A percentile compares a stretch with the other conserved stretches of the same genome.
Conservation (phyloP, 2,329 filamentous ascomycete species). For the Calcarisporium arbuscula region DNA sequence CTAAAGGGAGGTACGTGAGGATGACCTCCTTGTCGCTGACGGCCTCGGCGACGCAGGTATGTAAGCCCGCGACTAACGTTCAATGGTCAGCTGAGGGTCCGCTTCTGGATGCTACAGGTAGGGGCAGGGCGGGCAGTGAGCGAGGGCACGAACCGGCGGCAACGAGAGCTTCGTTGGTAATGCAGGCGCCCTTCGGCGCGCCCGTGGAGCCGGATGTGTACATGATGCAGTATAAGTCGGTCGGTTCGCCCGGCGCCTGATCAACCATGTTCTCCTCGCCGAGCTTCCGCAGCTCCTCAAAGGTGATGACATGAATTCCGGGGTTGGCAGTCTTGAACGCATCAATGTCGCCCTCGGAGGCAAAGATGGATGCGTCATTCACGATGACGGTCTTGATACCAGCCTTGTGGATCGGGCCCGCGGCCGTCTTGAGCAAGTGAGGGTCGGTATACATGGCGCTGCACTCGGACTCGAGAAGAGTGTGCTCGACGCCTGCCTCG, state of each 20-base stretch:
- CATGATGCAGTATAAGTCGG: conserved; percentile 79
- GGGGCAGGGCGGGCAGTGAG: background rate
- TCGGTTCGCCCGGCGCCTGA: conserved; percentile 62
- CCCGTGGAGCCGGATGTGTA: conserved; percentile 88
- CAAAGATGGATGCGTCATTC: conserved; percentile 51
- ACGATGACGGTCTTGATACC: conserved; percentile 56
- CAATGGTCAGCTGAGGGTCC: conserved; percentile 12
- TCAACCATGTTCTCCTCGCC: conserved; percentile 65
- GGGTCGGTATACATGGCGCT: conserved; percentile 84
- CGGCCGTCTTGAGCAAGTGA: conserved; percentile 60
- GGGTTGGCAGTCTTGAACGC: conserved; percentile 51
- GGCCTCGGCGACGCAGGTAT: conserved; percentile 68
- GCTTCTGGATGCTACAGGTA: conserved; percentile 9
- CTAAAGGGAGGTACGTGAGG: conserved; percentile 86
- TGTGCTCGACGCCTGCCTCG: conserved; percentile 77
- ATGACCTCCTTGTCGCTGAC: conserved; percentile 73
- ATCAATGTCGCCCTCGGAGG: conserved; percentile 44
- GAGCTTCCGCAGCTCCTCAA: conserved; percentile 47
- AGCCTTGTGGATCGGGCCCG: conserved; percentile 48
- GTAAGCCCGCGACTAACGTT: conserved; percentile 70
- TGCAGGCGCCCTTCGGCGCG: conserved; percentile 78
- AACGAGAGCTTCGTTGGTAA: conserved; percentile 74
- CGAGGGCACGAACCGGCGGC: conserved; percentile 50
- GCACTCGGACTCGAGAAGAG: conserved; percentile 72
- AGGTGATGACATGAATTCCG: conserved; percentile 45